These are phyloP conservation scores for Citeromyces matritensis DNA, from an alignment of 805 yeast genomes.

Conservation along the genomic window DNA sequence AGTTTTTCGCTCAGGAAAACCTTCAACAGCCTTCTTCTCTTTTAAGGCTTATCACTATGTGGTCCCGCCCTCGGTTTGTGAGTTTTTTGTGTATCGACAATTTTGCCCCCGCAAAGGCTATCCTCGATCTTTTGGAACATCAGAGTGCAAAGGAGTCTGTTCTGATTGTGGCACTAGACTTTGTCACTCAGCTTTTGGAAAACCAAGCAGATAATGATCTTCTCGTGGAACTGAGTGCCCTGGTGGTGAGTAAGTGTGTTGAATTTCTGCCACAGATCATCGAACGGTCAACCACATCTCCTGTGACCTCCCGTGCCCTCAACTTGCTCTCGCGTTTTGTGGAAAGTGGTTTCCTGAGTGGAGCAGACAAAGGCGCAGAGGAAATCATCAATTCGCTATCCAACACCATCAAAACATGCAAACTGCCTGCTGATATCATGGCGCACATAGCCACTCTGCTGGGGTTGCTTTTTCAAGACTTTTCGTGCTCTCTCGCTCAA, in stretches of 20 bases:
- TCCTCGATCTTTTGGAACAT: constrained; percentile 38
- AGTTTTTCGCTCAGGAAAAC: constrained; percentile 58
- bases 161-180: constrained; percentile 34
- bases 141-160: constrained; percentile 56
- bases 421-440: neutral
- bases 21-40: constrained; percentile 73
- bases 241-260: constrained; percentile 44
- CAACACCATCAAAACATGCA: constrained; percentile 5
- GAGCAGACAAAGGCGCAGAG: constrained; percentile 29
- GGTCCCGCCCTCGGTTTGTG: constrained; percentile 26
- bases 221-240: constrained; percentile 31
- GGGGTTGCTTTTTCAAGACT: neutral
- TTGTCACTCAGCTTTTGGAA: constrained; percentile 30
- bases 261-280: constrained; percentile 33
- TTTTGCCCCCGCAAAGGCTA: constrained; percentile 33
- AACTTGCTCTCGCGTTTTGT: constrained; percentile 35
- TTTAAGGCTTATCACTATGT: constrained; percentile 52
- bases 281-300: constrained; percentile 21
- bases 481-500: neutral
- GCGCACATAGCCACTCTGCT: neutral
- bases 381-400: constrained; percentile 11
- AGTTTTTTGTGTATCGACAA: constrained; percentile 42
- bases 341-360: constrained; percentile 41
- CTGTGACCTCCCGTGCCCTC: constrained; percentile 35
- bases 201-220: constrained; percentile 22